A percentile compares a stretch with the other conserved stretches of the same genome.
Evolutionary conservation across 2,329 filamentous ascomycete genomes (phyloP).

Genomic region (Diaporthe longicolla): DNA sequence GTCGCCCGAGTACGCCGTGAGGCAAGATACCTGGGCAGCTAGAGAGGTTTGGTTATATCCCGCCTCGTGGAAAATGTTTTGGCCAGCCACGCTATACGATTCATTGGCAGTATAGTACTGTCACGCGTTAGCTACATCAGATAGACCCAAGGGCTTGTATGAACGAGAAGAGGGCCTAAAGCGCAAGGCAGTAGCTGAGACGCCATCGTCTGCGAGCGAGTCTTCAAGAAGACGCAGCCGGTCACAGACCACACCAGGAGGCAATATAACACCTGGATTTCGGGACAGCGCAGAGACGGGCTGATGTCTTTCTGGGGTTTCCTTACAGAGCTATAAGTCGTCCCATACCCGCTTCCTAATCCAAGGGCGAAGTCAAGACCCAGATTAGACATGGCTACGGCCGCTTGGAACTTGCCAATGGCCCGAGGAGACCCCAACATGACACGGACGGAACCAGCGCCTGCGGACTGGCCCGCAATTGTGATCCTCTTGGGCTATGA

Average conservation of each 20-base stretch:
- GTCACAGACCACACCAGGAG: not conserved
- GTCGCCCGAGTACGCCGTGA: not conserved
- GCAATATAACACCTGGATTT: not conserved
- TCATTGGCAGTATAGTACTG: constrained; percentile 5
- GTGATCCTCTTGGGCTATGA: not conserved
- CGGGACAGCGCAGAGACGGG: not conserved
- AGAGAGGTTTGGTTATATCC: constrained; percentile 20
- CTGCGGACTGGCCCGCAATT: constrained; percentile 18
- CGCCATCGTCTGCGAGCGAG: not conserved
- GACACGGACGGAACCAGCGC: constrained; percentile 16
- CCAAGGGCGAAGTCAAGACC: constrained; percentile 20
- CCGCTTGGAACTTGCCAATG: constrained; percentile 8
- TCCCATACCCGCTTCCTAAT: constrained; percentile 11
- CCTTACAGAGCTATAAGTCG: constrained; percentile 25
- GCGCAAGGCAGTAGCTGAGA: not conserved
- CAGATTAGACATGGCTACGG: not conserved
- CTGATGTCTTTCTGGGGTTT: not conserved
- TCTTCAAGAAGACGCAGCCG: not conserved
- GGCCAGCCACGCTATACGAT: constrained; percentile 1
- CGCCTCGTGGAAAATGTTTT: constrained; percentile 20
- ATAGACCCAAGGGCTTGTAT: not conserved
- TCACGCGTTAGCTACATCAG: not conserved
- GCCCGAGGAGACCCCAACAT: constrained; percentile 4
- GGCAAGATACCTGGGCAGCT: constrained; percentile 3
- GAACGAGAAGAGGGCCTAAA: too few species aligned